Evolutionary conservation across 1,139 yeast genomes (phyloP).

Genomic region (Geotrichum reessii): DNA sequence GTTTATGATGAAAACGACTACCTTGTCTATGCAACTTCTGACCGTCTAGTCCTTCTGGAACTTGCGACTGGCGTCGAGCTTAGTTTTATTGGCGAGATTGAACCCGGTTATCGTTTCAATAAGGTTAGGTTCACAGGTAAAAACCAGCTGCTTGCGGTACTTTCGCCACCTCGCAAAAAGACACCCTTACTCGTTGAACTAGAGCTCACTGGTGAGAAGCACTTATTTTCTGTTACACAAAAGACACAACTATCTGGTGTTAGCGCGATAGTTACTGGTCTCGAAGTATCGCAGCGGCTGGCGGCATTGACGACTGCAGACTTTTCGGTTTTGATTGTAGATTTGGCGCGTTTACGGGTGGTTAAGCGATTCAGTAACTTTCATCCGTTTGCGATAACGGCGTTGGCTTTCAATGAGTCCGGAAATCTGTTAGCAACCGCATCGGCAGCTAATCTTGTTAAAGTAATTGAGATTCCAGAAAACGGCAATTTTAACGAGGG

Average conservation of each 20-base stretch:
- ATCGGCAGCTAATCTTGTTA: constrained; percentile 74
- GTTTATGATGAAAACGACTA: constrained; percentile 23
- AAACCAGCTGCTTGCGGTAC: constrained; percentile 2
- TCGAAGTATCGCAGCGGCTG: neutral
- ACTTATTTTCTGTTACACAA: constrained; percentile 41
- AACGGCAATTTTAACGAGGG: constrained; percentile 42
- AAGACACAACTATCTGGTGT: constrained; percentile 56
- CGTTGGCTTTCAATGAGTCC: constrained; percentile 62
- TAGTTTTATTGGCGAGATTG: constrained; percentile 13
- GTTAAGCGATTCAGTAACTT: constrained; percentile 52
- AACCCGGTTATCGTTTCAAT: constrained; percentile 38
- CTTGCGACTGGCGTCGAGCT: constrained; percentile 25
- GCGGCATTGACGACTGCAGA: constrained; percentile 74
- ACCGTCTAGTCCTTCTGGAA: constrained; percentile 23
- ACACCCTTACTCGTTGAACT: constrained; percentile 18
- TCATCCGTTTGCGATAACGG: constrained; percentile 78
- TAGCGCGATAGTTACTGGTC: constrained; percentile 38
- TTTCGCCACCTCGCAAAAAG: constrained; percentile 36
- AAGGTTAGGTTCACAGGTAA: constrained; percentile 54
- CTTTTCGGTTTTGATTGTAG: constrained; percentile 54
- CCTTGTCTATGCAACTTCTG: constrained; percentile 25
- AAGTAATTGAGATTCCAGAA: constrained; percentile 54
- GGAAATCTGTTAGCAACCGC: constrained; percentile 68
- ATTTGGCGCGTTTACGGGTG: constrained; percentile 47
- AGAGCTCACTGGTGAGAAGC: constrained; percentile 28